phyloP scores from a whole-genome alignment of 148 eudicot genomes.

The Silene latifolia region DNA sequence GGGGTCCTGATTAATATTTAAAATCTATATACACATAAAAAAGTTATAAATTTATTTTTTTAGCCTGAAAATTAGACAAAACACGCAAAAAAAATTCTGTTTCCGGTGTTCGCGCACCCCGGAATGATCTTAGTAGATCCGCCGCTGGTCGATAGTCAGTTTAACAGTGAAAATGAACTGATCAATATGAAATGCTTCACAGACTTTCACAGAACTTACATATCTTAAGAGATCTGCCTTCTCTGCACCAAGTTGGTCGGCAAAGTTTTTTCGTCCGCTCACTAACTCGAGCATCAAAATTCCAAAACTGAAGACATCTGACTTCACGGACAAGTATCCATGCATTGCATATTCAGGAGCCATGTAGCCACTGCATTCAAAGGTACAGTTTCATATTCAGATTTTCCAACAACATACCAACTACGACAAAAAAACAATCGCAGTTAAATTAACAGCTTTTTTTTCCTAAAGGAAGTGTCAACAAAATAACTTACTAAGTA shows the following conservation, averaged over 20 bases:
- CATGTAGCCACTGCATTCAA: constrained; percentile 71
- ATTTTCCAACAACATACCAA: neutral
- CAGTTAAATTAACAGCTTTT: no score
- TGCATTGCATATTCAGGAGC: constrained; percentile 87
- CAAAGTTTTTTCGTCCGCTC: constrained; percentile 67
- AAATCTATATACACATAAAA: no score
- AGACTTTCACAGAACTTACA: constrained; percentile 41
- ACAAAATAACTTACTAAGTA: constrained; percentile 58
- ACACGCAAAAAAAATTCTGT: no score
- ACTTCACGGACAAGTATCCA: constrained; percentile 74
- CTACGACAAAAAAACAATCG: no score
- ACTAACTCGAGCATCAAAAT: constrained; percentile 70
- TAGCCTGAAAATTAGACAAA: no score
- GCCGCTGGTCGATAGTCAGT: neutral
- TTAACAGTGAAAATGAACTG: neutral
- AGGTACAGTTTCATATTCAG: neutral
- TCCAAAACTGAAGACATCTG: constrained; percentile 85
- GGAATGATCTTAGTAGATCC: no score
- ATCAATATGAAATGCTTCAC: neutral
- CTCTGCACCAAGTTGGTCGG: constrained; percentile 42
- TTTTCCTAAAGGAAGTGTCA: no score
- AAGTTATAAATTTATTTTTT: no score
- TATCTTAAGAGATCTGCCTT: constrained; percentile 67
- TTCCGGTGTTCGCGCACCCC: no score
- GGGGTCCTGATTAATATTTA: no score